These are phyloP conservation scores for Agaricales sp. DNA, from an alignment of 1,284 basidiomycete genomes.

Conservation along the genomic window DNA sequence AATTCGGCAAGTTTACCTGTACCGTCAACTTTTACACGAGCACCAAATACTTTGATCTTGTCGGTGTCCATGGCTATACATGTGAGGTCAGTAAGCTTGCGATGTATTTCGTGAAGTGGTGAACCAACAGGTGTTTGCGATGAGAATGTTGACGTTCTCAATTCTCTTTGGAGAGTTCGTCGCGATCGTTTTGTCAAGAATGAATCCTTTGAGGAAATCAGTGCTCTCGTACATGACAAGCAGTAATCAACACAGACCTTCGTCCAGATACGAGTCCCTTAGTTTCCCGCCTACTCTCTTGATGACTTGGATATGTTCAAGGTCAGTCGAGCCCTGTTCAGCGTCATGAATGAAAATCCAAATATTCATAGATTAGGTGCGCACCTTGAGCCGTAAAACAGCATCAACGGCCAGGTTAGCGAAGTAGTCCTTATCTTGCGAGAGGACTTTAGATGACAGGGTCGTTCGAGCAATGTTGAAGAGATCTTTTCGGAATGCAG, in stretches of 20 bases:
- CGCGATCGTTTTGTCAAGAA: slow-evolving; percentile 94
- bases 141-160: slow-evolving; percentile 93
- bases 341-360: neutral
- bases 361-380: slow-evolving; percentile 1
- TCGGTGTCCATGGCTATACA: slow-evolving; percentile 96
- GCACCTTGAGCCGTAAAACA: slow-evolving; percentile 84
- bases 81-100: slow-evolving; percentile 2
- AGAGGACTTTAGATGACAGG: slow-evolving; percentile 91
- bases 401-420: slow-evolving; percentile 97
- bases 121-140: slow-evolving; percentile 88
- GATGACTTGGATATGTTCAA: slow-evolving; percentile 99
- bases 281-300: slow-evolving; percentile 99
- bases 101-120: neutral
- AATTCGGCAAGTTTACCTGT: slow-evolving; percentile 97
- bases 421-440: slow-evolving; percentile 98
- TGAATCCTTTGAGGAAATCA: slow-evolving; percentile 60
- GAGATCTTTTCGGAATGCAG: slow-evolving; percentile 79
- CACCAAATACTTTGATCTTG: slow-evolving; percentile 99
- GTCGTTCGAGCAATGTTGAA: slow-evolving; percentile 98
- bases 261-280: slow-evolving; percentile 96
- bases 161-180: slow-evolving; percentile 93
- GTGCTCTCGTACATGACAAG: slow-evolving; percentile 3
- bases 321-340: slow-evolving; percentile 79
- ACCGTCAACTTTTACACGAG: slow-evolving; percentile 90
- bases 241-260: slow-evolving; percentile 43